Evolutionary conservation across 164 flowering plant species (phyloP).

Genomic region (Vitis vinifera): DNA sequence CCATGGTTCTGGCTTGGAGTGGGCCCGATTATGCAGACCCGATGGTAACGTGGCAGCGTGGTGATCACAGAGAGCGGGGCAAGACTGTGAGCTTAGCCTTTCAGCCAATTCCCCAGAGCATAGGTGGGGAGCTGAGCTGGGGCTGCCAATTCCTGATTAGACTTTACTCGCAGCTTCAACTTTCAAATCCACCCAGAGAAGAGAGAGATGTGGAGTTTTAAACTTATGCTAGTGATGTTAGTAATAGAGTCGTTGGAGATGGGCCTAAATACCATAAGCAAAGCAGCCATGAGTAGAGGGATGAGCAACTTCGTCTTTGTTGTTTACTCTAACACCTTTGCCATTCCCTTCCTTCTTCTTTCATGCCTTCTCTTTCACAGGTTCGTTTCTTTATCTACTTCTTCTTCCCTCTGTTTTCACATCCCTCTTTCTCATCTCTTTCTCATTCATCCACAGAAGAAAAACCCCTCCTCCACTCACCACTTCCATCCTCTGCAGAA

Average conservation of each 20-base stretch:
- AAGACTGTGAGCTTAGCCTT: too few species aligned
- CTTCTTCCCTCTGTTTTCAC: conserved; percentile 24
- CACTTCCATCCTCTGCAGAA: conserved; percentile 5
- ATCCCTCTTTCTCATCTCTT: conserved; percentile 18
- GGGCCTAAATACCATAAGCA: conserved; percentile 20
- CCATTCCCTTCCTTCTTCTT: conserved; percentile 22
- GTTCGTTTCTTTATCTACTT: conserved; percentile 19
- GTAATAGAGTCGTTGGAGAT: conserved; percentile 11
- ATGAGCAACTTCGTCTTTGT: conserved; percentile 22
- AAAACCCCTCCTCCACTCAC: conserved; percentile 13
- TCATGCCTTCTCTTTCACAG: conserved; percentile 24
- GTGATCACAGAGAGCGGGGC: too few species aligned
- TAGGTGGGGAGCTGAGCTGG: too few species aligned
- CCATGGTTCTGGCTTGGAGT: too few species aligned
- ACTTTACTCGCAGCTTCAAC: too few species aligned
- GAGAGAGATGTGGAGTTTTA: background rate
- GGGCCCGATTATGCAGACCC: too few species aligned
- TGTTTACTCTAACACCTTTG: conserved; percentile 24
- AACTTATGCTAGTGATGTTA: conserved; percentile 11
- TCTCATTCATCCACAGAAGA: background rate
- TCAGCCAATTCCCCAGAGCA: too few species aligned
- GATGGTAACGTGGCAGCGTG: too few species aligned
- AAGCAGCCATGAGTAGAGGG: conserved; percentile 34
- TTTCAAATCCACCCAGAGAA: too few species aligned
- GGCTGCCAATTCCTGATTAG: too few species aligned